These are phyloP conservation scores for Heritiera littoralis DNA, from an alignment of 345 rosid species.

Conservation along the genomic window DNA sequence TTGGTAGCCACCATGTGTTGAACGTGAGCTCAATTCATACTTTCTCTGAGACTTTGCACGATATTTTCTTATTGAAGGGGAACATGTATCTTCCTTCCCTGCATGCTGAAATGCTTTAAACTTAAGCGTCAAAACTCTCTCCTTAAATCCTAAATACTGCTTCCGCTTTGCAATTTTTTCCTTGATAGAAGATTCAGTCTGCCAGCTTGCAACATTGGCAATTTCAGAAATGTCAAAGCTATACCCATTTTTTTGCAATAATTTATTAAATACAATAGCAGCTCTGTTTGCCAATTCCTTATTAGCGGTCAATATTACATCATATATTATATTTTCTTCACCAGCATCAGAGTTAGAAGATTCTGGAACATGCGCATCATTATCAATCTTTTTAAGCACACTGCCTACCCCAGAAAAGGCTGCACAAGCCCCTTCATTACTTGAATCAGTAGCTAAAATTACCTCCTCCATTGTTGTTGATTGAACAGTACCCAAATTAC, in stretches of 20 bases:
- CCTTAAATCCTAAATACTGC: slow-evolving; percentile 57
- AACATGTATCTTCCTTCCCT: slow-evolving; percentile 87
- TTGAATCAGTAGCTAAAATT: slow-evolving; percentile 22
- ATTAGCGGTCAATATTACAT: slow-evolving; percentile 54
- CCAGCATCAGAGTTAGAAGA: slow-evolving; percentile 25
- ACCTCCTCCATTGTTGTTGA: slow-evolving; percentile 23
- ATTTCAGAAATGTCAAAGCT: slow-evolving; percentile 36
- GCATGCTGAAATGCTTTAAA: slow-evolving; percentile 68
- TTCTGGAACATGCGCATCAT: slow-evolving; percentile 27
- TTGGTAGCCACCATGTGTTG: slow-evolving; percentile 47
- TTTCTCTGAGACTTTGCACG: slow-evolving; percentile 68
- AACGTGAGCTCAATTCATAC: slow-evolving; percentile 51
- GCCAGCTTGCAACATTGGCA: slow-evolving; percentile 26
- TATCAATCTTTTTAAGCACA: slow-evolving; percentile 25
- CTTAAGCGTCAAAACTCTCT: slow-evolving; percentile 74
- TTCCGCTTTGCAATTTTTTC: slow-evolving; percentile 51
- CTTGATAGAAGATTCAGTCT: slow-evolving; percentile 42
- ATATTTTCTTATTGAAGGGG: slow-evolving; percentile 51
- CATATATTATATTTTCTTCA: slow-evolving; percentile 41
- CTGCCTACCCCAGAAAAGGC: slow-evolving; percentile 26
- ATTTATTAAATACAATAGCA: slow-evolving; percentile 48
- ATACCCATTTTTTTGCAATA: slow-evolving; percentile 47
- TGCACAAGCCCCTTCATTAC: slow-evolving; percentile 24
- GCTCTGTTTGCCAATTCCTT: slow-evolving; percentile 60
- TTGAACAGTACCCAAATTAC: slow-evolving; percentile 29